These are phyloP conservation scores for Phytophthora boehmeriae DNA, from an alignment of 352 stramenopile species.

Conservation along the genomic window DNA sequence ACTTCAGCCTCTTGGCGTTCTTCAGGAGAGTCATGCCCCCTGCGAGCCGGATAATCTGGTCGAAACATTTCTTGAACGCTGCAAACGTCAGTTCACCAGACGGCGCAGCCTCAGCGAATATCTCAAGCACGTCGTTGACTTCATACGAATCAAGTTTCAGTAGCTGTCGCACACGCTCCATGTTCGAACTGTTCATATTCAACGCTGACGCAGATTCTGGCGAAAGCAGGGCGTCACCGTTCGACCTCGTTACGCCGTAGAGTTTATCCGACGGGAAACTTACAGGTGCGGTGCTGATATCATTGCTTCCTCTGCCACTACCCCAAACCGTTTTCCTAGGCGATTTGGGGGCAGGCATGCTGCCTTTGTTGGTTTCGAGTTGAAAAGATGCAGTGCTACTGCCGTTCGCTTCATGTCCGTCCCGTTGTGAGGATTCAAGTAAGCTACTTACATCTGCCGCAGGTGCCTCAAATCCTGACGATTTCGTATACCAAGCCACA, in stretches of 20 bases:
- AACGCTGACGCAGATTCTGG: conserved; percentile 50
- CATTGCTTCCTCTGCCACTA: conserved; percentile 16
- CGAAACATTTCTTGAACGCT: conserved; percentile 89
- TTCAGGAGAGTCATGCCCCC: conserved; percentile 69
- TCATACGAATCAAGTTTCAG: conserved; percentile 88
- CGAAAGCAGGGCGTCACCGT: conserved; percentile 49
- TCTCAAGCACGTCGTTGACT: conserved; percentile 89
- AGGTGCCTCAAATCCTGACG: conserved; percentile 49
- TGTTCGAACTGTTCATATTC: conserved; percentile 77
- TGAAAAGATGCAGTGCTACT: conserved; percentile 17
- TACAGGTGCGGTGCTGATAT: conserved; percentile 17
- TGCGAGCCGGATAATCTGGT: conserved; percentile 86
- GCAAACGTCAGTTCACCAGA: conserved; percentile 79
- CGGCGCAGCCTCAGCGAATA: conserved; percentile 84
- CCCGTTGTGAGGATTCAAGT: conserved; percentile 14
- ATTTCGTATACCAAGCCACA: conserved; percentile 82
- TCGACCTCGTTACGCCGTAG: conserved; percentile 40
- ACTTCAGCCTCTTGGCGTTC: conserved; percentile 78
- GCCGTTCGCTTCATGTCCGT: conserved; percentile 15
- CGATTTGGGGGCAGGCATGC: conserved; percentile 26
- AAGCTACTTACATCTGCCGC: conserved; percentile 39
- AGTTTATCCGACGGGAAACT: conserved; percentile 52
- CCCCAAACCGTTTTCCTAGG: conserved; percentile 36
- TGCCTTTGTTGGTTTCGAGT: conserved; percentile 15
- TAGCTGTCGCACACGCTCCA: conserved; percentile 75